phyloP scores from a whole-genome alignment of 257 asterid genomes.

The Ajuga chamaepitys region DNA sequence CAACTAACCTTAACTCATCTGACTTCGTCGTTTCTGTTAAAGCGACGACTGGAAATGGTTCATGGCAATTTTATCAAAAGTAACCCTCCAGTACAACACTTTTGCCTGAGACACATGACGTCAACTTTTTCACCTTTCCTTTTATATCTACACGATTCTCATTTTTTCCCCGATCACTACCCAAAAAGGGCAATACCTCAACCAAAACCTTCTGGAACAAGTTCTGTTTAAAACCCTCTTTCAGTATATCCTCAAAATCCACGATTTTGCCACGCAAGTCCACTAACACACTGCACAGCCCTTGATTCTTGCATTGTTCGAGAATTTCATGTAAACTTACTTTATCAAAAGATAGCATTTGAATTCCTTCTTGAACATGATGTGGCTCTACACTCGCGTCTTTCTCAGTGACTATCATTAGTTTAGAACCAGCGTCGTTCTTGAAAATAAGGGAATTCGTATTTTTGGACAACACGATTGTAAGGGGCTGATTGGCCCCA shows the following conservation, averaged over 20 bases:
- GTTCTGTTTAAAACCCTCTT: constrained; percentile 52
- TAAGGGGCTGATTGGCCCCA: constrained; percentile 80
- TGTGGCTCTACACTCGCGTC: constrained; percentile 22
- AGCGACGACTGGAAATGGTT: not conserved
- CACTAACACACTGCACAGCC: constrained; percentile 63
- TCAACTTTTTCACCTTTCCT: constrained; percentile 39
- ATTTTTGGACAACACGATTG: constrained; percentile 36
- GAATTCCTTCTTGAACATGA: constrained; percentile 32
- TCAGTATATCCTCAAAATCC: constrained; percentile 51
- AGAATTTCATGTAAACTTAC: constrained; percentile 45
- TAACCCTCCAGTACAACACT: constrained; percentile 73
- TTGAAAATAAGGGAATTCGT: constrained; percentile 19
- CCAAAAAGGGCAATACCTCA: constrained; percentile 59
- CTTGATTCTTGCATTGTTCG: constrained; percentile 65
- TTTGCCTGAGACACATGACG: constrained; percentile 38
- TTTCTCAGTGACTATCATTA: constrained; percentile 33
- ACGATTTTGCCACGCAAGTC: constrained; percentile 40
- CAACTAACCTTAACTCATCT: not conserved
- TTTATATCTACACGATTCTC: constrained; percentile 19
- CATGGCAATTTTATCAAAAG: constrained; percentile 23
- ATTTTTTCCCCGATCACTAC: constrained; percentile 24
- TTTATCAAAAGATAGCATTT: constrained; percentile 31
- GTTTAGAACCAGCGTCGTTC: constrained; percentile 27
- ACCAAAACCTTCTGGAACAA: constrained; percentile 73
- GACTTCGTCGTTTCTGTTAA: too few relatives aligned